These are phyloP conservation scores for Sporothrix mexicana DNA, from an alignment of 2,329 filamentous ascomycete species.

Conservation along the genomic window DNA sequence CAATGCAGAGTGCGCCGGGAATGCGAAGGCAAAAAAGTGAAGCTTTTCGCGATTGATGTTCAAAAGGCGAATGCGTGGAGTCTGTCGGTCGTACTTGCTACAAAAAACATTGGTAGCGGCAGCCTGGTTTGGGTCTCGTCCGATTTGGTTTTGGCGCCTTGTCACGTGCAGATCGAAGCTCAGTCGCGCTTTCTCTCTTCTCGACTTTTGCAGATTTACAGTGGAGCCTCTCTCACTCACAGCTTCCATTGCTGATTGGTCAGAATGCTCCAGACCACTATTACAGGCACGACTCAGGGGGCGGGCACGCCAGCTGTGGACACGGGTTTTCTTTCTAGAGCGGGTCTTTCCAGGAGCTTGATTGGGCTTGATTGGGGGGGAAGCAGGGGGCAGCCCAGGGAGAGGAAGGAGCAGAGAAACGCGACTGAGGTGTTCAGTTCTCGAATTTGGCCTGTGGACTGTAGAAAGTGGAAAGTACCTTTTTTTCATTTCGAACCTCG, in stretches of 20 bases:
- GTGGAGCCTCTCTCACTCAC: neutral
- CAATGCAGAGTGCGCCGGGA: neutral
- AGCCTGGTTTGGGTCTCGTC: constrained; percentile 9
- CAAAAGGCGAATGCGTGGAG: neutral
- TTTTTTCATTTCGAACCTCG: constrained; percentile 6
- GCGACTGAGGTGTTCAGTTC: constrained; percentile 33
- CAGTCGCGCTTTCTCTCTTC: neutral
- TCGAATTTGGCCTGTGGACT: neutral
- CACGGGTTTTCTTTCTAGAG: constrained; percentile 31
- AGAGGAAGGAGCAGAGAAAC: constrained; percentile 22
- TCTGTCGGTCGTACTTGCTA: constrained; percentile 9
- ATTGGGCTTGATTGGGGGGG: constrained; percentile 23
- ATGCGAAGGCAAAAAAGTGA: constrained; percentile 12
- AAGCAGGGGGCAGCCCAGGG: neutral
- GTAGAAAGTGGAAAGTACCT: too few relatives aligned
- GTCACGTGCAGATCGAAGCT: constrained; percentile 30
- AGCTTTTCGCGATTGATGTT: constrained; percentile 20
- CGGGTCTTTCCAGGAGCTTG: constrained; percentile 23
- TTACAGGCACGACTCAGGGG: constrained; percentile 33
- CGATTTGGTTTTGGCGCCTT: neutral
- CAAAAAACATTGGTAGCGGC: constrained; percentile 15
- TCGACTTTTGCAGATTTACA: too few relatives aligned
- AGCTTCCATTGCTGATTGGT: constrained; percentile 25
- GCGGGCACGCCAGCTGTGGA: constrained; percentile 30
- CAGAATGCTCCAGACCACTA: neutral